Percentiles rank a stretch among this genome's conserved stretches.
phyloP scores from a whole-genome alignment of 345 rosid species.

The Linum usitatissimum region DNA sequence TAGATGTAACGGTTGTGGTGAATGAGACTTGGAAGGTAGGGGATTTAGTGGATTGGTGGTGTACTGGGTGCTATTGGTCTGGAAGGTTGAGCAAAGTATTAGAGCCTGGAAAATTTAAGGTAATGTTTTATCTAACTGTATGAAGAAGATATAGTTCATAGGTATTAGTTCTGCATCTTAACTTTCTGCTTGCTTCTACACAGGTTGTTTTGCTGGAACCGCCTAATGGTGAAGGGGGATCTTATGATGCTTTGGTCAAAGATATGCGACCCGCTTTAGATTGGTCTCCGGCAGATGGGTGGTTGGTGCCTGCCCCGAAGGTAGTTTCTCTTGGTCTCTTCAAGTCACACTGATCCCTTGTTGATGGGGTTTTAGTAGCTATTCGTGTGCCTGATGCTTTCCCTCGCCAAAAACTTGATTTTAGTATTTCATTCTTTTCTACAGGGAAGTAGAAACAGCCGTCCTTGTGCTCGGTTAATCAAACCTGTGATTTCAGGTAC shows the following conservation, averaged over 20 bases:
- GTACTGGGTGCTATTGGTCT: slow-evolving; percentile 46
- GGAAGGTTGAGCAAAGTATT: slow-evolving; percentile 31
- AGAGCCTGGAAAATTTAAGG: slow-evolving; percentile 31
- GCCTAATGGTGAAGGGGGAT: slow-evolving; percentile 47
- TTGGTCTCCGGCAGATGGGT: slow-evolving; percentile 45
- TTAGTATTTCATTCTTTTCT: not conserved
- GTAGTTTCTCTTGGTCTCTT: slow-evolving; percentile 8
- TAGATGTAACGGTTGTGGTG: slow-evolving; percentile 30
- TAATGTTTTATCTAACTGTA: slow-evolving; percentile 9
- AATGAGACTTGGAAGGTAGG: slow-evolving; percentile 48
- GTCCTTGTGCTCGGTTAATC: slow-evolving; percentile 29
- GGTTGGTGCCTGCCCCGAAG: slow-evolving; percentile 32
- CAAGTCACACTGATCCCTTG: not conserved
- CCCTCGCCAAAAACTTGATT: not conserved
- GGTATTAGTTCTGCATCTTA: not conserved
- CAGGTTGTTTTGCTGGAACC: slow-evolving; percentile 44
- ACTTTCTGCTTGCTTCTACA: not conserved
- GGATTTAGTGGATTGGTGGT: slow-evolving; percentile 70
- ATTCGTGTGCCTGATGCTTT: not conserved
- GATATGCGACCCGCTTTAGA: slow-evolving; percentile 56
- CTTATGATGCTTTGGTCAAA: slow-evolving; percentile 28
- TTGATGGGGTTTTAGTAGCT: not conserved
- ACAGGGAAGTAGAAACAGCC: slow-evolving; percentile 20
- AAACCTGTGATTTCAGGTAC: slow-evolving; percentile 32
- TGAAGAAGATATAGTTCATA: not conserved